phyloP scores from a whole-genome alignment of 2,329 filamentous ascomycete genomes.

The Endothia cerciana region DNA sequence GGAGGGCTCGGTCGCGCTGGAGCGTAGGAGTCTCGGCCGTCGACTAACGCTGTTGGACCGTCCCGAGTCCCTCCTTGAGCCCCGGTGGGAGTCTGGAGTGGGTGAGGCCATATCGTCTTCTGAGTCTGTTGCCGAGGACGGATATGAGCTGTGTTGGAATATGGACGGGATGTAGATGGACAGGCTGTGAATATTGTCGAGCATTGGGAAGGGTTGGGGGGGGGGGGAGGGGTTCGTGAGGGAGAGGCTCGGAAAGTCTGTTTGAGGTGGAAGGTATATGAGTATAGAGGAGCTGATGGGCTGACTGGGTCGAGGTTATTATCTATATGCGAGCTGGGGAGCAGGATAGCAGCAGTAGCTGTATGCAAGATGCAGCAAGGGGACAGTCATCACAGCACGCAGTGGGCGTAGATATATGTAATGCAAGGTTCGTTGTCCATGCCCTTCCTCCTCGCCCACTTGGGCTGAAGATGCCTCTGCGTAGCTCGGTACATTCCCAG shows the following conservation, averaged over 20 bases:
- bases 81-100: slow-evolving; percentile 40
- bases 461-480: slow-evolving; percentile 27
- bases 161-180: slow-evolving; percentile 26
- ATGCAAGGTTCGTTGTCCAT: slow-evolving; percentile 23
- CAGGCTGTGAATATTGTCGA: slow-evolving; percentile 29
- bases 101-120: slow-evolving; percentile 42
- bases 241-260: background rate
- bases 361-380: slow-evolving; percentile 25
- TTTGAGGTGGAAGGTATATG: background rate
- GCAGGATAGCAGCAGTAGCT: slow-evolving; percentile 16
- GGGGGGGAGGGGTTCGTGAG: background rate
- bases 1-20: slow-evolving; percentile 60
- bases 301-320: slow-evolving; percentile 9
- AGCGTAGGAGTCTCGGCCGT: slow-evolving; percentile 58
- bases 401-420: slow-evolving; percentile 13
- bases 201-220: slow-evolving; percentile 19
- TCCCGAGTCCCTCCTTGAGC: slow-evolving; percentile 45
- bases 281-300: slow-evolving; percentile 3
- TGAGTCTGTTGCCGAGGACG: slow-evolving; percentile 18
- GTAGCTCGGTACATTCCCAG: slow-evolving; percentile 6
- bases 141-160: slow-evolving; percentile 21
- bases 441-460: slow-evolving; percentile 26
- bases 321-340: slow-evolving; percentile 19
- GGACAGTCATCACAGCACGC: background rate
- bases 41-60: slow-evolving; percentile 44